phyloP scores from a whole-genome alignment of 768 basidiomycete species.

The Amanita pseudoporphyria region DNA sequence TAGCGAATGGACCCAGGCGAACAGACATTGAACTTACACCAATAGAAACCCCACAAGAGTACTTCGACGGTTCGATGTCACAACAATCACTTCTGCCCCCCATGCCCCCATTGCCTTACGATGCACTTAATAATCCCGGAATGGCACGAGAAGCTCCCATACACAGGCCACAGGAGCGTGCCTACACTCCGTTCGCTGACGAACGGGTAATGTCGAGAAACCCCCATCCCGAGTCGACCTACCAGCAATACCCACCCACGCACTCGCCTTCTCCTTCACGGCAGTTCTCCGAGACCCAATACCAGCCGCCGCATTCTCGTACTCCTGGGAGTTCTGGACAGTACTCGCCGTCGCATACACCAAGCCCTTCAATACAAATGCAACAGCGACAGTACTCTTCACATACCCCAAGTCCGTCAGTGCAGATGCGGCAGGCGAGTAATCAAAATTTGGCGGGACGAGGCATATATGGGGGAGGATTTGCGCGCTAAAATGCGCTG shows the following conservation, averaged over 20 bases:
- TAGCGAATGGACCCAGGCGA: conserved; percentile 34
- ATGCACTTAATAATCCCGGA: conserved; percentile 21
- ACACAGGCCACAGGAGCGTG: conserved; percentile 45
- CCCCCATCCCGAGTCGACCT: conserved; percentile 11
- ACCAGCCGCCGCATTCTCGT: conserved; percentile 12
- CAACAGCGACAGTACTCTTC: not conserved
- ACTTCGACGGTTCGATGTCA: conserved; percentile 25
- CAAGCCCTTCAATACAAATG: not conserved
- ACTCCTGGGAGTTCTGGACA: not conserved
- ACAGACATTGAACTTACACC: conserved; percentile 45
- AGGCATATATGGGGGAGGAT: conserved; percentile 20
- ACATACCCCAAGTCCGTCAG: conserved; percentile 2
- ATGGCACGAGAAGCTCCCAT: conserved; percentile 50
- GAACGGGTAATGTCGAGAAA: not conserved
- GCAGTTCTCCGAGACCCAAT: conserved; percentile 10
- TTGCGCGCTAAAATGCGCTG: not conserved
- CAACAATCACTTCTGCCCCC: conserved; percentile 31
- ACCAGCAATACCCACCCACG: conserved; percentile 7
- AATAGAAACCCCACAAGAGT: conserved; percentile 34
- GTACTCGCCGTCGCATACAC: not conserved
- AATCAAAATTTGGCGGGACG: conserved; percentile 25
- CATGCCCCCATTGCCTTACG: conserved; percentile 33
- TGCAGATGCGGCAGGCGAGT: conserved; percentile 11
- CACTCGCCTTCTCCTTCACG: conserved; percentile 4
- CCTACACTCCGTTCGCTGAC: conserved; percentile 27